These are phyloP conservation scores for Ophiostoma australiae DNA, from an alignment of 2,329 filamentous ascomycete genomes.

Conservation along the genomic window DNA sequence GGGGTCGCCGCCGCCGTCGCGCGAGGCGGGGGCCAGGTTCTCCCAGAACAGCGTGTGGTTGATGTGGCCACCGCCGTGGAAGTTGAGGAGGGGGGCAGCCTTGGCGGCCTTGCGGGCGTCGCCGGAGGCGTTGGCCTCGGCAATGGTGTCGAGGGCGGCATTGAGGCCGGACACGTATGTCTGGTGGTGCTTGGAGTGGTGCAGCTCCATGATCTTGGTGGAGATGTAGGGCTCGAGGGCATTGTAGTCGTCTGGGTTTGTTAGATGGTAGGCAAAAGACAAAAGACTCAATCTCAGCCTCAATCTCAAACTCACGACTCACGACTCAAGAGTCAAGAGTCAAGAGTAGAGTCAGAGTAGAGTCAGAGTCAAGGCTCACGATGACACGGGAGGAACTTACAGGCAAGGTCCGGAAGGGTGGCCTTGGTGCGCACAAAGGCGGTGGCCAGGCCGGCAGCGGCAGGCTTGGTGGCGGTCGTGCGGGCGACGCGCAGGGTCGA, in stretches of 20 bases:
- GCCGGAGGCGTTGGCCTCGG: conserved; percentile 58
- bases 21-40: conserved; percentile 66
- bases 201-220: conserved; percentile 73
- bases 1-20: conserved; percentile 57
- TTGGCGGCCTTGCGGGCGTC: conserved; percentile 49
- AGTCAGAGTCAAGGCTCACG: neutral
- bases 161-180: conserved; percentile 75
- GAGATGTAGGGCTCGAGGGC: conserved; percentile 84
- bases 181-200: conserved; percentile 75
- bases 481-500: conserved; percentile 68
- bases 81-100: conserved; percentile 60
- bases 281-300: neutral
- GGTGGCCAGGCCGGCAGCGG: conserved; percentile 59
- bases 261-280: neutral
- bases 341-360: too few relatives aligned
- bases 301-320: too few relatives aligned
- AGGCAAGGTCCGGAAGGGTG: conserved; percentile 81
- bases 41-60: conserved; percentile 94
- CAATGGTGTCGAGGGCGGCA: conserved; percentile 56
- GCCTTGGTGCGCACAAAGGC: conserved; percentile 82
- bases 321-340: too few relatives aligned
- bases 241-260: conserved; percentile 76
- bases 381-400: conserved; percentile 35
- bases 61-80: conserved; percentile 88
- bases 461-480: conserved; percentile 62